phyloP scores from a whole-genome alignment of 805 yeast species.

The Kodamaea fukazawae region DNA sequence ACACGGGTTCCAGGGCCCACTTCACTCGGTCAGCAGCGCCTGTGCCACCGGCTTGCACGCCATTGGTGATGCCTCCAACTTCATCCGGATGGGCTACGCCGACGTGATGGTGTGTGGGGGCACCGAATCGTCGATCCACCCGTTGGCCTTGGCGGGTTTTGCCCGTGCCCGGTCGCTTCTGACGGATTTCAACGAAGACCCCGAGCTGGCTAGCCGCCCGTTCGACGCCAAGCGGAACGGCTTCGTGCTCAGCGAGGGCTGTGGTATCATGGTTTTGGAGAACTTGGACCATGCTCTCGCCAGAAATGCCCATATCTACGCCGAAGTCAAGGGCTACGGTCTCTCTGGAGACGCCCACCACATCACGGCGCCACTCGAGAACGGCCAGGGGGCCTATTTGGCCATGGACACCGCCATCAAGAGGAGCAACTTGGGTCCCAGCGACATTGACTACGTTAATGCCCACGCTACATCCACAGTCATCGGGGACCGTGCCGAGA shows the following conservation, averaged over 20 bases:
- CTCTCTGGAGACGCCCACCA: slow-evolving; percentile 88
- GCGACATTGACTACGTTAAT: slow-evolving; percentile 71
- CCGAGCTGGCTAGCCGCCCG: slow-evolving; percentile 75
- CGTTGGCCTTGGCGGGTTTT: slow-evolving; percentile 85
- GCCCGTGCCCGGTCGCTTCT: slow-evolving; percentile 83
- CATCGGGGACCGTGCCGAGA: slow-evolving; percentile 88
- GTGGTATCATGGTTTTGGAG: slow-evolving; percentile 79
- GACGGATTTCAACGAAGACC: slow-evolving; percentile 58
- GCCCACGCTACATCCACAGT: slow-evolving; percentile 96
- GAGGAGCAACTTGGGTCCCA: slow-evolving; percentile 45
- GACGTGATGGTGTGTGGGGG: slow-evolving; percentile 95
- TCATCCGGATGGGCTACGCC: slow-evolving; percentile 75
- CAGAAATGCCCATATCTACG: slow-evolving; percentile 63
- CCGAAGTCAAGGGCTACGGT: slow-evolving; percentile 86
- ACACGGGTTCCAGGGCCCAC: slow-evolving; percentile 76
- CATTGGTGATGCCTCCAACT: slow-evolving; percentile 87
- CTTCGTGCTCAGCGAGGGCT: slow-evolving; percentile 91
- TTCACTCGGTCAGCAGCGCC: slow-evolving; percentile 87
- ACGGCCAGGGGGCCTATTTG: slow-evolving; percentile 80
- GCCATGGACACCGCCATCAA: slow-evolving; percentile 78
- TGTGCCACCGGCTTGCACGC: slow-evolving; percentile 96
- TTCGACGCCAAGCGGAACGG: slow-evolving; percentile 80
- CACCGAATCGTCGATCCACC: slow-evolving; percentile 82
- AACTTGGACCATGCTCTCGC: slow-evolving; percentile 67
- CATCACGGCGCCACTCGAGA: slow-evolving; percentile 83